Conservation (phyloP, 2,329 filamentous ascomycete genomes). For the Colletotrichum horii region DNA sequence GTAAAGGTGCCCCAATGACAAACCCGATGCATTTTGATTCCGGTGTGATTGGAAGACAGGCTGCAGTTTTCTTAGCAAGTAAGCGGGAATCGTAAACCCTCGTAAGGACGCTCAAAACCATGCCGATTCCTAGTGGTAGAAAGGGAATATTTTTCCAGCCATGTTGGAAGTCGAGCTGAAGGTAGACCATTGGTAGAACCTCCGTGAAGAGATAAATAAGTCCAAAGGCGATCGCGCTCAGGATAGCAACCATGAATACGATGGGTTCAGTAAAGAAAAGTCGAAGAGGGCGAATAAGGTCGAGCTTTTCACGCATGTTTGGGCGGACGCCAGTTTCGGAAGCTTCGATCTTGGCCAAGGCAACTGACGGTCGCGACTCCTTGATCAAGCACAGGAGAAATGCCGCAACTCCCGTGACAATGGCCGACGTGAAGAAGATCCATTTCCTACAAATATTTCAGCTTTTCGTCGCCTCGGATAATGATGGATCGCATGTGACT, state of each 20-base stretch:
- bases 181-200: neutral
- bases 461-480: accelerated
- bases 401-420: neutral
- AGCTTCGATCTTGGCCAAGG: neutral
- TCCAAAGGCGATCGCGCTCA: neutral
- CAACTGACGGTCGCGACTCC: slow-evolving; percentile 7
- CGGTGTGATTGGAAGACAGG: slow-evolving; percentile 10
- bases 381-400: neutral
- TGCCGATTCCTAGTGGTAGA: neutral
- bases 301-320: neutral
- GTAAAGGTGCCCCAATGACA: slow-evolving; percentile 43
- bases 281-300: neutral
- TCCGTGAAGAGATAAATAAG: slow-evolving; percentile 10
- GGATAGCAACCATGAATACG: neutral
- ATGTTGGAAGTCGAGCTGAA: neutral
- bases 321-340: neutral
- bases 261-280: slow-evolving; percentile 9
- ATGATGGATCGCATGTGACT: neutral
- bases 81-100: neutral
- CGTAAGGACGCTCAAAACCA: neutral
- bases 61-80: neutral
- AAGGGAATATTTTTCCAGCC: slow-evolving; percentile 1
- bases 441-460: neutral
- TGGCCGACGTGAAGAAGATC: neutral
- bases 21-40: slow-evolving; percentile 32